Conservation (phyloP, 2,329 filamentous ascomycete species). For the Grosmannia huntii region DNA sequence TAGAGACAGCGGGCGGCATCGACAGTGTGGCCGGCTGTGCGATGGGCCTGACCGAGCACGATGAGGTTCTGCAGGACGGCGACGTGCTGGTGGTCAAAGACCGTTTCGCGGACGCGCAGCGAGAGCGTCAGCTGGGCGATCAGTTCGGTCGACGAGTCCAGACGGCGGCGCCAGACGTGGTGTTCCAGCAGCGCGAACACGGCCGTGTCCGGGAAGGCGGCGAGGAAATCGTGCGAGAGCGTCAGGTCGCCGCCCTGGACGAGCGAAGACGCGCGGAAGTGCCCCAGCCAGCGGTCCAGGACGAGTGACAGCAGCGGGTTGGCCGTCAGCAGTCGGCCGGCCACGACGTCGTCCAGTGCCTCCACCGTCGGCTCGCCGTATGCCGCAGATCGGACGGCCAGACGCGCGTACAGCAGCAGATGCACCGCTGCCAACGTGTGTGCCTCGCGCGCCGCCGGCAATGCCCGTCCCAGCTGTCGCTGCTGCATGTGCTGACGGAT, state of each 20-base stretch:
- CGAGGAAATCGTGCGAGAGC: constrained; percentile 20
- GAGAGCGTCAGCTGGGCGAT: constrained; percentile 20
- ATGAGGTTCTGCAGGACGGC: constrained; percentile 24
- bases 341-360: constrained; percentile 14
- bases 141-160: constrained; percentile 11
- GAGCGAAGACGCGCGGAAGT: constrained; percentile 22
- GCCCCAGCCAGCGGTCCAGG: constrained; percentile 22
- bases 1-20: constrained; percentile 23
- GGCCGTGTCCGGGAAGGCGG: constrained; percentile 23
- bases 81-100: constrained; percentile 21
- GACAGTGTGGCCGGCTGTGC: constrained; percentile 13
- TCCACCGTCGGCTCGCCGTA: constrained; percentile 18
- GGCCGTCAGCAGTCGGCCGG: constrained; percentile 15
- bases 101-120: constrained; percentile 21
- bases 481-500: constrained; percentile 19
- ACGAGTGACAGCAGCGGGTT: constrained; percentile 22
- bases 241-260: constrained; percentile 16
- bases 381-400: constrained; percentile 14
- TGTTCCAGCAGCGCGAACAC: constrained; percentile 24
- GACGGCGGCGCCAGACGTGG: constrained; percentile 15
- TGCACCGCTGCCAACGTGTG: constrained; percentile 21
- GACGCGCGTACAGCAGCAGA: constrained; percentile 22
- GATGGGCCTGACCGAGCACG: constrained; percentile 22
- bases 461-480: constrained; percentile 20
- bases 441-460: constrained; percentile 21